Evolutionary conservation across 371 early-diverging fungal genomes (phyloP).

Genomic region (Entomophthora muscae): DNA sequence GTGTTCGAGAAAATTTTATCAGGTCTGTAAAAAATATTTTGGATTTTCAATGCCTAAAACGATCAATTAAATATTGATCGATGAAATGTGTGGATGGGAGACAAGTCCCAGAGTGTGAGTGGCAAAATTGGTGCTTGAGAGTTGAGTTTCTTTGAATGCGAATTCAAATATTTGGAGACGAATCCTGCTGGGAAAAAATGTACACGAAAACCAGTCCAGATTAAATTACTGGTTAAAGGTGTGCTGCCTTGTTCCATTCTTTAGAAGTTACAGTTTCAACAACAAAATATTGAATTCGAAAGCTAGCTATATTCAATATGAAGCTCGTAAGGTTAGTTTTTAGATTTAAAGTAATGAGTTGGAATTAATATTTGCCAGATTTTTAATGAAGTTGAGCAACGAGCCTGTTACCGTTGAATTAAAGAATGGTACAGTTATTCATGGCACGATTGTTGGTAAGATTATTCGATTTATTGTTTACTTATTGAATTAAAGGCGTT

Average conservation of each 20-base stretch:
- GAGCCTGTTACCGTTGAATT: constrained; percentile 92
- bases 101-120: too few species aligned
- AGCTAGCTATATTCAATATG: too few species aligned
- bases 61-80: neutral
- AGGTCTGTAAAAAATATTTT: neutral
- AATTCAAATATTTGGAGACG: neutral
- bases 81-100: too few species aligned
- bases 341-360: neutral
- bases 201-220: too few species aligned
- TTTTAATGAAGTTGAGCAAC: constrained; percentile 85
- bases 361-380: constrained; percentile 27
- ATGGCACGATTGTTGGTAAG: constrained; percentile 80
- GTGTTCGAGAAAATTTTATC: neutral
- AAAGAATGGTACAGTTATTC: constrained; percentile 86
- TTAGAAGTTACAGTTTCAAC: neutral
- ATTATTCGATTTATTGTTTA: neutral
- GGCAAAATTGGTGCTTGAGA: neutral
- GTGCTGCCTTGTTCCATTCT: too few species aligned
- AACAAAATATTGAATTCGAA: neutral
- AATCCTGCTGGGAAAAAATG: too few species aligned
- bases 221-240: too few species aligned
- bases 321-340: neutral
- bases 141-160: neutral
- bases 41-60: neutral
- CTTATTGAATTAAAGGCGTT: constrained; percentile 31